Base-by-base conservation (phyloP, 2,329 filamentous ascomycete genomes). In the Cladobotryum mycophilum region DNA sequence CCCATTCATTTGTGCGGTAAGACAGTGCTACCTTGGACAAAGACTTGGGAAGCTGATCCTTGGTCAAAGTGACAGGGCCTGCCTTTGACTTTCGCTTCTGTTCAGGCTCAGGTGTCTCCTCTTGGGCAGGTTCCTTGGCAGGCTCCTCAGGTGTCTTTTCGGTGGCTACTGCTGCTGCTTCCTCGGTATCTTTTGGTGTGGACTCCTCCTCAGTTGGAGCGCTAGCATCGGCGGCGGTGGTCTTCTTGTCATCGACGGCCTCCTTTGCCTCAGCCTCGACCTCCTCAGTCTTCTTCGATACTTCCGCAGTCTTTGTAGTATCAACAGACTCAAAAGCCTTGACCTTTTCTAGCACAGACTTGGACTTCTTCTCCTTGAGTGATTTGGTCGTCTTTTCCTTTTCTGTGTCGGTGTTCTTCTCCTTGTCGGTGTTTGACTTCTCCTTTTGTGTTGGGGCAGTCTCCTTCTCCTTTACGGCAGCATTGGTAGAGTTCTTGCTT, bases 1-100 rank as follows among this genome's bases (percentile, higher is more conserved):
- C 89, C 92, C 92, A 97, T 69, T 97, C 92, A 57, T 95, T 95
- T 2, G 90, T 96, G 51, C 92, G 82, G 63, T 93, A 95, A 0
- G 86, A 88, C 64, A 89, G 74, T 2, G 90, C 86, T 8, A 95
- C 80, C 54, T 81, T 85, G 1, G 90, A 93, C 34, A 90, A 68
- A 12, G 82, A 81, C n/a, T 76, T 72, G 1, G 88, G 88, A 9
- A 95, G 76, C 11, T 76, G 76, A 3, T 82, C 81, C 55, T 76
- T 78, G 5, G 78, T 82, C 52, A 86, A 65, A 43, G 70, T 79
- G 14, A 67, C 67, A 7, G 70, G 66, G 13, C 70, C 68, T 2
- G 78, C 65, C 2, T 62, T 60, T 3, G 75, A 78, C 50, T 71
- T 72, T 9, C 67, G 59, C 36, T 65, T 65, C 52, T 68, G 56